A percentile compares a stretch with the other conserved stretches of the same genome.
Evolutionary conservation across 1,284 basidiomycete genomes (phyloP).

Genomic region (Moesziomyces globuligerus): DNA sequence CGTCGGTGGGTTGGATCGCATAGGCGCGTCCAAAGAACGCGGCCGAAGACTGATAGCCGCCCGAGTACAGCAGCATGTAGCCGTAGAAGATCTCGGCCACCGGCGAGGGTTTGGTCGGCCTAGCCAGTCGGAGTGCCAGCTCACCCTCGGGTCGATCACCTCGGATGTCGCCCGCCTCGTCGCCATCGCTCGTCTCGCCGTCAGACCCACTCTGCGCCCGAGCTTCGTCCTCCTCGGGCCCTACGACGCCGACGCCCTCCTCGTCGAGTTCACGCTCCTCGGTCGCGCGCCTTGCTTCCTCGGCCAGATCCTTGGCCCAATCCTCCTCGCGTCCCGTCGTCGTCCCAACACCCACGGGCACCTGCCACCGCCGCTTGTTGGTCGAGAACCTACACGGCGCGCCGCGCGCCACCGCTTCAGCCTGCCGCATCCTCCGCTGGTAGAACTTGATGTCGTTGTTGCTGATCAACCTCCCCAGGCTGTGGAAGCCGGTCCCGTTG

Average conservation of each 20-base stretch:
- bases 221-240: too few relatives aligned
- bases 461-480: constrained; percentile 44
- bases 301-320: constrained; percentile 10
- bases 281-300: constrained; percentile 3
- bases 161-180: constrained; percentile 18
- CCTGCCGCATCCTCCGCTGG: constrained; percentile 55
- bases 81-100: constrained; percentile 83
- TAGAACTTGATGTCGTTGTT: constrained; percentile 54
- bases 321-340: constrained; percentile 5
- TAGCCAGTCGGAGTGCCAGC: constrained; percentile 24
- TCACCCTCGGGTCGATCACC: constrained; percentile 22
- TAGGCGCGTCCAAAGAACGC: constrained; percentile 90
- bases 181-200: constrained; percentile 46
- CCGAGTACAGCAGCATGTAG: constrained; percentile 82
- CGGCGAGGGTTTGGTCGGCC: constrained; percentile 69
- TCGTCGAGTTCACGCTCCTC: constrained; percentile 31
- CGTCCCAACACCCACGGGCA: constrained; percentile 18
- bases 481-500: constrained; percentile 55
- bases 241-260: constrained; percentile 2
- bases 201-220: constrained; percentile 20
- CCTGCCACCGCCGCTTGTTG: constrained; percentile 19
- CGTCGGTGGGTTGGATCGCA: constrained; percentile 83
- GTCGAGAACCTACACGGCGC: constrained; percentile 22
- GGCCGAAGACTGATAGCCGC: constrained; percentile 86
- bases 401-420: constrained; percentile 52